Conservation (phyloP, 257 asterid species). For the Echium plantagineum region DNA sequence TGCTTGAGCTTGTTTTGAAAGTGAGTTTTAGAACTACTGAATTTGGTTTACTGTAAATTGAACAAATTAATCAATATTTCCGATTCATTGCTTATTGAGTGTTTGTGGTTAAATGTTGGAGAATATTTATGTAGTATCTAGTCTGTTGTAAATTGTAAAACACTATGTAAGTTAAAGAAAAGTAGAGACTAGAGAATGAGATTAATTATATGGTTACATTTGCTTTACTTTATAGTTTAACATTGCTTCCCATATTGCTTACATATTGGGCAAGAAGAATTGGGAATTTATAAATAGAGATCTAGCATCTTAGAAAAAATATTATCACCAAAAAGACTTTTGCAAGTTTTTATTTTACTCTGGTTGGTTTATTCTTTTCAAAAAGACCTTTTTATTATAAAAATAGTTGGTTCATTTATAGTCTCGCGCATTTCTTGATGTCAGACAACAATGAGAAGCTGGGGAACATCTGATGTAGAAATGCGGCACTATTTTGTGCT, state of each 20-base stretch:
- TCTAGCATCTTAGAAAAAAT: not conserved
- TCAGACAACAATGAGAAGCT: conserved; percentile 55
- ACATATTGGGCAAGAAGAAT: not conserved
- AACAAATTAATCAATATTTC: too few relatives aligned
- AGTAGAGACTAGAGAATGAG: too few relatives aligned
- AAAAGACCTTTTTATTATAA: too few relatives aligned
- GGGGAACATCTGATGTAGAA: conserved; percentile 62
- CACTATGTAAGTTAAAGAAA: too few relatives aligned
- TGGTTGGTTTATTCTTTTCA: not conserved
- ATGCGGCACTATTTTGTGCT: conserved; percentile 61
- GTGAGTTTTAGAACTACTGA: too few relatives aligned
- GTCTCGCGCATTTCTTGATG: not conserved
- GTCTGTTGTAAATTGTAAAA: too few relatives aligned
- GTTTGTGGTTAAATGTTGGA: not conserved
- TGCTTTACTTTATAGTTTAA: too few relatives aligned
- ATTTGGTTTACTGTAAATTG: not conserved
- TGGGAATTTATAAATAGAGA: not conserved
- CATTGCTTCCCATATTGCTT: not conserved
- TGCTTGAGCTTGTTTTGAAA: not conserved
- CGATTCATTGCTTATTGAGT: not conserved
- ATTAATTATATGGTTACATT: too few relatives aligned
- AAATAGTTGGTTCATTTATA: too few relatives aligned
- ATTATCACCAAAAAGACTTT: not conserved
- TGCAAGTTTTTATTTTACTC: not conserved
- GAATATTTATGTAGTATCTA: too few relatives aligned